phyloP scores from a whole-genome alignment of 768 basidiomycete species.

The Lactarius evosmus region DNA sequence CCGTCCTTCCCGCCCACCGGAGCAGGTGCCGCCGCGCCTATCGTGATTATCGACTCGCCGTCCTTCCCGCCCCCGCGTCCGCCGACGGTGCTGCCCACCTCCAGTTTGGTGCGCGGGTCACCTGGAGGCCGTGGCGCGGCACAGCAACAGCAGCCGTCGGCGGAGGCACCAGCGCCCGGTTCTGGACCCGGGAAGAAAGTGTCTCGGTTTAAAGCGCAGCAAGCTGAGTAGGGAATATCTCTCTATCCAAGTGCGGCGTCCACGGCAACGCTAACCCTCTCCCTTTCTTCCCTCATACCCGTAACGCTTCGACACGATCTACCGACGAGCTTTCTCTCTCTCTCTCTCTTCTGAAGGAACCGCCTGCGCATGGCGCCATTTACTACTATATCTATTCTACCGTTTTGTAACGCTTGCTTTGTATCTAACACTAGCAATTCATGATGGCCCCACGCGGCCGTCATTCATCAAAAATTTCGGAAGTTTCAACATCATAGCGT shows the following conservation, averaged over 20 bases:
- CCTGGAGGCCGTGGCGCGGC: background rate
- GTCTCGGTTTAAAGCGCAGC: conserved; percentile 32
- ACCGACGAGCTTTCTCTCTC: background rate
- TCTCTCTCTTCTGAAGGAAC: background rate
- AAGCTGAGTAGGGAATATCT: conserved; percentile 20
- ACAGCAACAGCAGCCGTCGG: background rate
- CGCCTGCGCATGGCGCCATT: too few relatives aligned
- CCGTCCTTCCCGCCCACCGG: conserved; percentile 23
- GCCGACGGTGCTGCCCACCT: conserved; percentile 25
- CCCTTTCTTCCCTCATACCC: background rate
- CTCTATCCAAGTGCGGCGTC: background rate
- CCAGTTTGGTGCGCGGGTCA: conserved; percentile 22
- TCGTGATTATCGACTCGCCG: conserved; percentile 26
- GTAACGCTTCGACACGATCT: background rate
- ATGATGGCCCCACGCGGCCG: too few relatives aligned
- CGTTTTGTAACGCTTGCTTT: background rate
- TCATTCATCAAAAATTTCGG: too few relatives aligned
- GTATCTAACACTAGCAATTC: too few relatives aligned
- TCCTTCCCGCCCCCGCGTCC: conserved; percentile 30
- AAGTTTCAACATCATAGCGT: too few relatives aligned
- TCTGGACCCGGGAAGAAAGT: conserved; percentile 27
- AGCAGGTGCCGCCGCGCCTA: background rate
- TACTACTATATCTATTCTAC: background rate
- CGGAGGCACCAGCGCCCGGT: background rate
- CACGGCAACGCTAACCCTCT: background rate